Percentiles rank a stretch among this genome's conserved stretches.
Conservation (phyloP, 2,329 filamentous ascomycete species). For the Fusarium verrucosum region DNA sequence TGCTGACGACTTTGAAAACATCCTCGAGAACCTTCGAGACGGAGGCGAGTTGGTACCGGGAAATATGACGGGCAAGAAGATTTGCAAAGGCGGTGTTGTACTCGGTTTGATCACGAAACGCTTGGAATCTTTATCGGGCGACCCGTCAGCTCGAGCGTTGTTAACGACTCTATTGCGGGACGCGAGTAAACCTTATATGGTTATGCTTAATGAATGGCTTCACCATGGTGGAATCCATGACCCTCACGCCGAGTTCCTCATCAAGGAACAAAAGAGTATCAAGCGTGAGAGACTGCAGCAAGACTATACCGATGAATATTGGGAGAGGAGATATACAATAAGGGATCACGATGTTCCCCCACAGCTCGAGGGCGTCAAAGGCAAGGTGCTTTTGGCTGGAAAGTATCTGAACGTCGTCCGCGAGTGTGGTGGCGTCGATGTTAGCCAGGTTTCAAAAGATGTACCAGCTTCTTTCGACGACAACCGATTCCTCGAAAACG, state of each 20-base stretch:
- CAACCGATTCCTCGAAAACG: constrained; percentile 89
- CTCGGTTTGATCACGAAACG: constrained; percentile 85
- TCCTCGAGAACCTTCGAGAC: constrained; percentile 87
- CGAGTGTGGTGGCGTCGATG: constrained; percentile 94
- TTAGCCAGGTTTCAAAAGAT: constrained; percentile 86
- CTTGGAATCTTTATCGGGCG: constrained; percentile 89
- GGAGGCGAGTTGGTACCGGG: constrained; percentile 83
- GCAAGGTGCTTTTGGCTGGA: constrained; percentile 92
- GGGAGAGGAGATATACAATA: constrained; percentile 97
- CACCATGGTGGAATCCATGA: constrained; percentile 96
- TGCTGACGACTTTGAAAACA: constrained; percentile 88
- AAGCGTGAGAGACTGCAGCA: constrained; percentile 88
- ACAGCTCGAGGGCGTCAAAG: constrained; percentile 88
- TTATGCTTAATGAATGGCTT: constrained; percentile 98
- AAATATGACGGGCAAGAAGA: constrained; percentile 84
- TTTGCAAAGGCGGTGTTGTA: constrained; percentile 97
- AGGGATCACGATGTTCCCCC: constrained; percentile 91
- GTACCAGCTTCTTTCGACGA: constrained; percentile 95
- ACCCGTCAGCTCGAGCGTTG: constrained; percentile 84
- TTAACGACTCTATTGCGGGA: constrained; percentile 86
- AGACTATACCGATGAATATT: constrained; percentile 99
- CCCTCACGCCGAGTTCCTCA: constrained; percentile 90
- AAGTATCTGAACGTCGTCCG: constrained; percentile 98
- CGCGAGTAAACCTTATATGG: constrained; percentile 93
- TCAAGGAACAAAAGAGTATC: constrained; percentile 97